Evolutionary conservation across 352 stramenopile species (phyloP), one percentile per base, ranked within the genome.

Genomic region (Phytophthora aleatoria): DNA sequence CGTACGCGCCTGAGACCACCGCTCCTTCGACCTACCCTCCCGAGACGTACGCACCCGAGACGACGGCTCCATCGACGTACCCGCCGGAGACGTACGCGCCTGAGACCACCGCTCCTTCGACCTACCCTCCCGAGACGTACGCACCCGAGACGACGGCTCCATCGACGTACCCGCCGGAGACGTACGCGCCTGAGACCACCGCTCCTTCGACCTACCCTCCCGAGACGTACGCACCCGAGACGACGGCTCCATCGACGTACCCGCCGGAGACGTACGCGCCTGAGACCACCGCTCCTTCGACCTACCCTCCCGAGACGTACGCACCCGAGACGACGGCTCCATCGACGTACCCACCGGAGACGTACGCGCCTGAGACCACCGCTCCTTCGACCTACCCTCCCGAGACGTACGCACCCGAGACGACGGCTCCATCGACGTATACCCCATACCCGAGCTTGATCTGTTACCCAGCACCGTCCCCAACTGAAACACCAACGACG

Each of bases 301-400:
- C 57, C 12, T 54, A 65, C 24, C 10, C 41, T 3, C 61, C 61
- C 1, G 60, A 57, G 43, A 61, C 57, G 31, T 60, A 54, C 6
- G 16, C 47, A 2, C 55, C 55, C 9, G 53, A 52, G 53, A 61
- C 42, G 8, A 30, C n/a, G 2, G n/a, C 53, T 3, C 53, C 55
- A 0, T 28, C 11, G 36, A 63, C 56, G 0, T 64, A 64, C 47
- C 16, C 56, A 0, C 56, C 56, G 0, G 5, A 31, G 33, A 63
- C 56, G 4, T 63, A 51, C 27, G 6, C 45, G 11, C 45, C 56
- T 0, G 45, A 57, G 20, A 55, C 50, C 0, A 50, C 33, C 2
- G 31, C 49, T 0, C 49, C 58, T 11, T 0, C 51, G 1, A 45
- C 39, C 3, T 27, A 57, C 7, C 60, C 63, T 0, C 55, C 63